Evolutionary conservation across 202 grass and related monocot genomes (phyloP).

Genomic region (Zoysia matrella): DNA sequence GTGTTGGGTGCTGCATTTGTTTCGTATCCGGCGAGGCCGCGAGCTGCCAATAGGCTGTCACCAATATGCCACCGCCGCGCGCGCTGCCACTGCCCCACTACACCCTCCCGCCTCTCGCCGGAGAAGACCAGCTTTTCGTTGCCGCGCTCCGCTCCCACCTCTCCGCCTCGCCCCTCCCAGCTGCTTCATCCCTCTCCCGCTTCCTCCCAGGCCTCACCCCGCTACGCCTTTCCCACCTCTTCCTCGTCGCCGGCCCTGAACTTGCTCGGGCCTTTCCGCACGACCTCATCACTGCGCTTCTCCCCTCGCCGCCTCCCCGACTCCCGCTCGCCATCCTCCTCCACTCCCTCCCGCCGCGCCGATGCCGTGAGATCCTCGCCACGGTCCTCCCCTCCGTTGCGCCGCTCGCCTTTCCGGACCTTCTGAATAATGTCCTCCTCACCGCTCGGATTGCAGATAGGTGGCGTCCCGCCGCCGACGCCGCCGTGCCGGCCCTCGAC

Average conservation of each 20-base stretch:
- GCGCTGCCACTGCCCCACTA: constrained; percentile 42
- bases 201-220: constrained; percentile 59
- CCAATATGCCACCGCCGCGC: constrained; percentile 29
- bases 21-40: neutral
- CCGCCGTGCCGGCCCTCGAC: constrained; percentile 45
- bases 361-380: constrained; percentile 51
- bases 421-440: constrained; percentile 67
- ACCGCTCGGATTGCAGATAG: constrained; percentile 58
- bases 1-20: neutral
- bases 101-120: constrained; percentile 40
- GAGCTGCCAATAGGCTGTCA: neutral
- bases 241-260: constrained; percentile 30
- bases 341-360: constrained; percentile 60
- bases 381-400: constrained; percentile 58
- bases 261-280: constrained; percentile 46
- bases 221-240: constrained; percentile 61
- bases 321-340: constrained; percentile 62
- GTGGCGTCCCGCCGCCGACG: neutral
- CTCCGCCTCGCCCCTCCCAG: constrained; percentile 43
- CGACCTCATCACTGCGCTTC: constrained; percentile 49
- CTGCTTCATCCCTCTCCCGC: constrained; percentile 48
- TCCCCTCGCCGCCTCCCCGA: constrained; percentile 42
- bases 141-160: constrained; percentile 42
- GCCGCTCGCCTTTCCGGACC: constrained; percentile 48
- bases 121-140: constrained; percentile 41